Base-by-base conservation (phyloP, 2,329 filamentous ascomycete genomes). In the Curvularia sp. region DNA sequence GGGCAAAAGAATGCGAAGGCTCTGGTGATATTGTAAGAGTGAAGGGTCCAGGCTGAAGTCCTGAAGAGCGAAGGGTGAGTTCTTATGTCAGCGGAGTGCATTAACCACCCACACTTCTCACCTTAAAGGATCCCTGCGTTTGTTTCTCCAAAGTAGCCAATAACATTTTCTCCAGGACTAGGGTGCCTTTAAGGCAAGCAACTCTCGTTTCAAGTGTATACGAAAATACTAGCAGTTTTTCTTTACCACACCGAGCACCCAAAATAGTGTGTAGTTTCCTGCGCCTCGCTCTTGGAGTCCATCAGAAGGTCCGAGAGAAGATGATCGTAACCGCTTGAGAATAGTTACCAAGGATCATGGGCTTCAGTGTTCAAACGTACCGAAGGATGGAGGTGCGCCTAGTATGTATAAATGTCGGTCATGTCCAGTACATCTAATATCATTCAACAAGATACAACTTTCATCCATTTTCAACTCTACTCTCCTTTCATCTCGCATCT, bases 61-160 rank as follows among this genome's bases (percentile, higher is more conserved):
- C 25, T 28, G 25, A 30, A 19, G 42, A 18, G 27, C 42, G n/a
- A 46, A 25, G 10, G 27, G 42, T 30, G 42, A 42, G 9, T 46
- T 46, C 42, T 46, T 46, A 46, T 46, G 42, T 46, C 42, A 46
- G 42, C 42, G 42, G 42, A 9, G 8, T 30, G 27, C 15, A 30
- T 30, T 46, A 46, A 25, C 42, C 42, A 25, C 42, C 42, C 42
- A 30, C 9, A 10, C n/a, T n/a, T 46, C 42, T 28, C 23, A 30
- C n/a, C 42, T n/a, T 30, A 46, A 13, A 18, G 15, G 23, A 43
- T 27, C 41, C 41, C 41, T 43, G 42, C 27, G 8, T 30, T 28
- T 30, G 42, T 46, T 30, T 13, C 25, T 18, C 25, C 15, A n/a
- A 45, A 28, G 27, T 46, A 30, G 15, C 42, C 42, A 46, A 46